Conservation (phyloP, 2,329 filamentous ascomycete species). For the Ophiostoma piceae region DNA sequence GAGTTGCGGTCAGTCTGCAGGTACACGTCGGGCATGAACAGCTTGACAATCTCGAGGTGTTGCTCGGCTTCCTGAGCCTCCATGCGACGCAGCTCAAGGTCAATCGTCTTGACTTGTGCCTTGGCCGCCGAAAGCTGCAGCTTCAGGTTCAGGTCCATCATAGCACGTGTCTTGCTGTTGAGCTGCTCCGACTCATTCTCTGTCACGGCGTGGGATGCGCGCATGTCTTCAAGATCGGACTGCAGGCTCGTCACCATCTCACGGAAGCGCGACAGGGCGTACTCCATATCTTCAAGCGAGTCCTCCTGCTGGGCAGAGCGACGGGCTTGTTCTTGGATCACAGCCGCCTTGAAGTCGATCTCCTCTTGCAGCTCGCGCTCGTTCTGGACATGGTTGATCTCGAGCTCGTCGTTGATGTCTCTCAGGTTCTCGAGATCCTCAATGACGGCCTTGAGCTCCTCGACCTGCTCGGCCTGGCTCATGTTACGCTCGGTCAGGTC, state of each 20-base stretch:
- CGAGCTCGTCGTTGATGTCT: conserved; percentile 91
- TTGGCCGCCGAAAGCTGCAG: conserved; percentile 85
- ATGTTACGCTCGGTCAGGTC: conserved; percentile 85
- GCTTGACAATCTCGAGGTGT: conserved; percentile 79
- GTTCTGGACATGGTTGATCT: conserved; percentile 85
- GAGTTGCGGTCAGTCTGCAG: conserved; percentile 70
- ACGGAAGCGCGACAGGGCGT: conserved; percentile 81
- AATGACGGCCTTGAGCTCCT: conserved; percentile 73
- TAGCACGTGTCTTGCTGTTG: conserved; percentile 78
- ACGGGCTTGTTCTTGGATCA: conserved; percentile 76
- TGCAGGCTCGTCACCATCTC: conserved; percentile 83
- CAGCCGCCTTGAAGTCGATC: conserved; percentile 77
- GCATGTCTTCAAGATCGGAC: conserved; percentile 83
- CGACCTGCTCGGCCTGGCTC: conserved; percentile 73
- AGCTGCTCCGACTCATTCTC: conserved; percentile 91
- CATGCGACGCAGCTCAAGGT: conserved; percentile 78
- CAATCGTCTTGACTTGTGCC: conserved; percentile 89
- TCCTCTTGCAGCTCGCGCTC: conserved; percentile 94
- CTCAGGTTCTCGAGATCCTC: conserved; percentile 84
- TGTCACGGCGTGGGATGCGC: conserved; percentile 84
- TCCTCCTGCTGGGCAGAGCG: conserved; percentile 72
- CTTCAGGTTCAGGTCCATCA: conserved; percentile 96
- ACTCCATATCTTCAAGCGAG: conserved; percentile 78
- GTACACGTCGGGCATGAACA: conserved; percentile 83
- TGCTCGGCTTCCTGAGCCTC: conserved; percentile 85